Conservation (phyloP, 2,329 filamentous ascomycete genomes). For the Remersonia thermophila region DNA sequence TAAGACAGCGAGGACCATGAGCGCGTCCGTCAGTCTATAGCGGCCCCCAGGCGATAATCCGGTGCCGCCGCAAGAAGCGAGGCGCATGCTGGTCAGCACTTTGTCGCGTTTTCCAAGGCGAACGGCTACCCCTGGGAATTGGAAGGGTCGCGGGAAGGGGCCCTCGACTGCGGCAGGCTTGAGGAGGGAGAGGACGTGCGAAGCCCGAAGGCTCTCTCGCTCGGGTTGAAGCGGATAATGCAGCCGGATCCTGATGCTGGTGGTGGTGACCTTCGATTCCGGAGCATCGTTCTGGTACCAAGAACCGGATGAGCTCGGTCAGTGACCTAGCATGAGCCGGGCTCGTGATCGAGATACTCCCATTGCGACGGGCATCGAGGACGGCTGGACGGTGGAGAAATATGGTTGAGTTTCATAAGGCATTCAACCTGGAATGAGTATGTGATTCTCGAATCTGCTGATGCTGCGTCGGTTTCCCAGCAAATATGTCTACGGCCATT, state of each 20-base stretch:
- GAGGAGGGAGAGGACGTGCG: conserved; percentile 47
- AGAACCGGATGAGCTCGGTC: conserved; percentile 5
- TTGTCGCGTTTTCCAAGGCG: conserved; percentile 66
- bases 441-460: too few relatives aligned
- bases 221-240: conserved; percentile 38
- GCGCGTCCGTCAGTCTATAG: conserved; percentile 59
- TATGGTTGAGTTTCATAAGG: too few relatives aligned
- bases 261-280: conserved; percentile 25
- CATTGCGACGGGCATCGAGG: too few relatives aligned
- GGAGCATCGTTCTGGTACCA: conserved; percentile 26
- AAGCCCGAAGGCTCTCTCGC: conserved; percentile 54
- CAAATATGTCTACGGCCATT: too few relatives aligned
- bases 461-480: too few relatives aligned
- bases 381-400: too few relatives aligned
- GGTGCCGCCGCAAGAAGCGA: conserved; percentile 44
- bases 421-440: too few relatives aligned
- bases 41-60: conserved; percentile 53
- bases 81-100: conserved; percentile 54
- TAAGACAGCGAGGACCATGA: conserved; percentile 62
- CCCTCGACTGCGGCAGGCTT: conserved; percentile 51
- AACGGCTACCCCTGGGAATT: conserved; percentile 63
- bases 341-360: neutral
- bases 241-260: conserved; percentile 24
- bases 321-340: neutral
- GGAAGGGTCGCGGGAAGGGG: conserved; percentile 63